Base-by-base conservation (phyloP, 75 land plant species). In the Adiantum capillusveneris region DNA sequence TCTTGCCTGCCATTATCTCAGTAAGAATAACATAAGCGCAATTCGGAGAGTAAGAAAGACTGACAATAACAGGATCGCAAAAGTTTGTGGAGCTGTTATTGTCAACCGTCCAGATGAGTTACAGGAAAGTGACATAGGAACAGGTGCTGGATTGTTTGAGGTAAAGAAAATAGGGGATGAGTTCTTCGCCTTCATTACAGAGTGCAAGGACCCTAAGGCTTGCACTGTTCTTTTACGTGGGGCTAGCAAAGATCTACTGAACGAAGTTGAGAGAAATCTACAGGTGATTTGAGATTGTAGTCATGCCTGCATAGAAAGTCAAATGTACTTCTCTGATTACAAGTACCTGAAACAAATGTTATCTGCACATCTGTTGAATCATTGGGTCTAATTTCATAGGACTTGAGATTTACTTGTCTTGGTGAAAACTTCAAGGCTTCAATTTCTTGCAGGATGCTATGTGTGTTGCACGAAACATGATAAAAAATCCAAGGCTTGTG, bases 201-300 rank as follows among this genome's bases (percentile, higher is more conserved):
- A 85, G 0, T 92, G 97, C 77, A 76, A 85, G 57, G 95, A 92
- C 39, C 97, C 97, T 18, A 92, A 92, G 68, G 97, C 97, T 18
- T 92, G 97, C 62, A 92, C 95, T 46, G 82, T 92, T 21, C 84
- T 92, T 6, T 36, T 92, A 29, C 77, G 97, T 67, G 97, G 97
- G 46, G 86, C 97, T 7, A 92, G 97, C 54, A 92, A 92, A 67
- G 97, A 92, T 73, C 68, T 92, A 14, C 55, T 92, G 51, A 92
- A 92, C 81, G 97, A 92, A 70, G 97, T 92, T 19, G 97, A 92
- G 63, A 83, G 97, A 55, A 92, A 88, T 60, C 71, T 92, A 74
- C 93, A 84, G 95, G 95, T 89, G 9, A 34, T 62, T 49, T 56
- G 37, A 5, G 7, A 34, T 34, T 34, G 37, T 34, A n/a, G n/a